A percentile compares a stretch with the other conserved stretches of the same genome.
Conservation (phyloP, 1,284 basidiomycete genomes). For the Kwoniella shivajii region DNA sequence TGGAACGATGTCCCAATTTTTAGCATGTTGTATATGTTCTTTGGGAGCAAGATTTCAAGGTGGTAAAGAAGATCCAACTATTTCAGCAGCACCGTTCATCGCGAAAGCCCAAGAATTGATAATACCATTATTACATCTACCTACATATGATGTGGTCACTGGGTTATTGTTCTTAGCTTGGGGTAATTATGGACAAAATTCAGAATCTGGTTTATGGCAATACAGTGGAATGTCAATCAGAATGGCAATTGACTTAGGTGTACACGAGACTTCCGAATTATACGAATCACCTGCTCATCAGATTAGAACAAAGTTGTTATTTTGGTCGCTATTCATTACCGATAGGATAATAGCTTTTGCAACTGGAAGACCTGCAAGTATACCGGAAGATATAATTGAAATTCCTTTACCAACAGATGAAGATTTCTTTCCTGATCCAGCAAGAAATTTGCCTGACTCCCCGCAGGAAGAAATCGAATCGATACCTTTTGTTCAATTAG, state of each 20-base stretch:
- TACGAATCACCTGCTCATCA: constrained; percentile 55
- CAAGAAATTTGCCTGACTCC: constrained; percentile 35
- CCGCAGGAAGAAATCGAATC: constrained; percentile 45
- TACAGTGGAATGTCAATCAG: constrained; percentile 54
- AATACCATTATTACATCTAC: constrained; percentile 54
- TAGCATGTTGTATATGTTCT: constrained; percentile 51
- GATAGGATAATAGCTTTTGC: constrained; percentile 56
- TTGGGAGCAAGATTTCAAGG: constrained; percentile 45
- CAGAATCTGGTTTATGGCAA: constrained; percentile 55
- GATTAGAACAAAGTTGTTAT: constrained; percentile 50
- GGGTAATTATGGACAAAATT: constrained; percentile 56
- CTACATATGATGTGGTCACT: constrained; percentile 53
- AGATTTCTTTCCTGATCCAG: constrained; percentile 54
- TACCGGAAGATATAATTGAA: constrained; percentile 56
- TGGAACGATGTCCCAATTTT: constrained; percentile 56
- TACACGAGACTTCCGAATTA: constrained; percentile 55
- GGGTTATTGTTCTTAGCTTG: constrained; percentile 54
- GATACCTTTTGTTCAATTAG: constrained; percentile 53
- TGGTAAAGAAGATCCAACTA: constrained; percentile 22
- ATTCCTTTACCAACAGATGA: constrained; percentile 54
- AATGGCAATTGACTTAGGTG: constrained; percentile 56
- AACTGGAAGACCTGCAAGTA: constrained; percentile 44
- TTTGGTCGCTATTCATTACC: constrained; percentile 55
- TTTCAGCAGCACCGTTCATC: constrained; percentile 54
- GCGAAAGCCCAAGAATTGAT: constrained; percentile 56